Base-by-base conservation (phyloP, 352 stramenopile species). In the Phytophthora brassicae region DNA sequence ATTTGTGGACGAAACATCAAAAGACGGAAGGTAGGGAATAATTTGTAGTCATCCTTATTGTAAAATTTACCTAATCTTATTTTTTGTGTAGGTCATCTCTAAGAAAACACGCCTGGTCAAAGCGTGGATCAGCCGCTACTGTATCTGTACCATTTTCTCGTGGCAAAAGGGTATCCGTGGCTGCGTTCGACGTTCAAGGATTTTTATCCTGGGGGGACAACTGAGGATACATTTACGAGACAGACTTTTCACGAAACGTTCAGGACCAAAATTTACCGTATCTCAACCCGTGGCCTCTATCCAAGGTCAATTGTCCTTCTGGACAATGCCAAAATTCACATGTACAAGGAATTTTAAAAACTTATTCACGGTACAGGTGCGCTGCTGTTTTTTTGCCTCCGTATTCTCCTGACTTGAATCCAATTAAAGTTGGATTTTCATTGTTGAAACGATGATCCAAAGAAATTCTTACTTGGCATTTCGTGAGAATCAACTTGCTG, bases 131-230 rank as follows among this genome's bases (percentile, higher is more conserved):
- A 13, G n/a, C 38, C 23, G 38, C 17, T 13, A 44, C 23, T 44
- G 38, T 23, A 7, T 14, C 38, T 3, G 19, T 24, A 44, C 38
- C 38, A 24, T 44, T 44, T 23, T 44, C 38, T 2, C n/a, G n/a
- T 13, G 26, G 26, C 26, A 31, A 31, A 31, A 31, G 8, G 14
- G 13, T 35, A 58, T 39, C 29, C 60, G 5, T 67, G 60, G 38
- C 38, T 2, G 38, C 38, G n/a, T 44, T 44, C 8, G n/a, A 44
- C 17, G 38, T 44, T 44, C 16, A 24, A 44, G 38, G 38, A 24
- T 42, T 44, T 23, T 44, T 44, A 14, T 3, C 17, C 5, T 22
- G 38, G 38, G 38, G 26, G 36, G 5, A 42, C 36, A 20, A 42
- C 36, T 1, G 36, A 42, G 13, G 36, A 42, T 22, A 24, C 38